These are phyloP conservation scores for Cercospora sesami DNA, from an alignment of 2,329 filamentous ascomycete species.

Conservation along the genomic window DNA sequence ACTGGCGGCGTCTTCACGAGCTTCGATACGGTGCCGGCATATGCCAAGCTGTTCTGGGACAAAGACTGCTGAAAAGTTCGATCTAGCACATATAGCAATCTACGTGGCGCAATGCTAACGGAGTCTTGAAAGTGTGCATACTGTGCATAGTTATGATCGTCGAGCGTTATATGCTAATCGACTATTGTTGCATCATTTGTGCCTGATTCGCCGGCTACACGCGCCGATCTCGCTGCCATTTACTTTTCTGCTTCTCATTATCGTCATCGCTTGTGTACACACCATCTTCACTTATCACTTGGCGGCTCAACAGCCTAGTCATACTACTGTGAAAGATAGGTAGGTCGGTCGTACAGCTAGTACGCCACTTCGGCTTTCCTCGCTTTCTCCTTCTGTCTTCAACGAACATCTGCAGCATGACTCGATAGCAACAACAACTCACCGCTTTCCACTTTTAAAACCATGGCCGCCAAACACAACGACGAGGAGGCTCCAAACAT, in stretches of 20 bases:
- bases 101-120: background rate
- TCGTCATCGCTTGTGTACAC: background rate
- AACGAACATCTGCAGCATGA: background rate
- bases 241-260: background rate
- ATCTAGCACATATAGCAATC: background rate
- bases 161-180: background rate
- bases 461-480: background rate
- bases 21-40: constrained; percentile 24
- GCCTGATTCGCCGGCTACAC: background rate
- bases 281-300: background rate
- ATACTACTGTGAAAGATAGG: background rate
- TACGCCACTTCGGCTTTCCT: constrained; percentile 1
- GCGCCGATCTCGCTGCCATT: background rate
- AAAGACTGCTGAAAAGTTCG: constrained; percentile 21
- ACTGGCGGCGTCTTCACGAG: constrained; percentile 23
- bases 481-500: background rate
- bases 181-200: background rate
- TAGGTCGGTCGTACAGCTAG: background rate
- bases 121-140: background rate
- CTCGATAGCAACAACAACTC: background rate
- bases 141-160: background rate
- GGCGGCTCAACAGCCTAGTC: background rate
- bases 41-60: constrained; percentile 24
- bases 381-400: background rate
- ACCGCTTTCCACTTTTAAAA: background rate